Base-by-base conservation (phyloP, 192 early-diverging fungal genomes). In the Coemansia sp. region DNA sequence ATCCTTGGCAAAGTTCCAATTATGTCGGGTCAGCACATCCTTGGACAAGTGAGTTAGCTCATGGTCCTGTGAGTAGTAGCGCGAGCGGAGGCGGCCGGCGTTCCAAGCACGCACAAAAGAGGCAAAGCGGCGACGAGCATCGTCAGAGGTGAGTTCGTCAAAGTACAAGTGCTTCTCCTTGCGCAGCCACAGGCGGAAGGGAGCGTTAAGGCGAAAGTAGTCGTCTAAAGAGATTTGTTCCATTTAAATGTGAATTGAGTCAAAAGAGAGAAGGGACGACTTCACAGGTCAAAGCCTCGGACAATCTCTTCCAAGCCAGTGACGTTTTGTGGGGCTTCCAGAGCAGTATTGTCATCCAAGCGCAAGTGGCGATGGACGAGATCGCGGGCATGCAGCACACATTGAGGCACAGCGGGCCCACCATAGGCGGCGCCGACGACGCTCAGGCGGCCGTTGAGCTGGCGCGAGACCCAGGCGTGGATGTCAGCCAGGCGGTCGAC, bases 91-190 rank as follows among this genome's bases (percentile, higher is more conserved):
- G 45, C 87, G 84, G 37, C 83, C 89, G 41, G 85, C 74, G 75
- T 97, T 97, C 95, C 95, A 97, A n/a, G 85, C 85, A 19, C 85
- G 89, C 57, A 93, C 92, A 84, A 97, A 97, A 39, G 93, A 94
- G 6, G 69, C 85, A 82, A 97, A 97, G 44, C 92, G 90, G 34
- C 76, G 68, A 1, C 89, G 84, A 0, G 92, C 76, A 17, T 94
- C 89, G 12, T 87, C 86, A 0, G 91, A 85, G 6, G 70, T 63
- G 60, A 97, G 73, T 50, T 95, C 93, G 62, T 90, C 87, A 77
- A 95, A 89, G 70, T 89, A 94, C 74, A 87, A 85, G 55, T 85
- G 77, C 69, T 91, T 90, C 27, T 87, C 70, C 63, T 92, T 87
- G 19, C 82, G 85, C 29, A 97, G 84, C 94, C 94, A 97, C 15